phyloP scores from a whole-genome alignment of 2,329 filamentous ascomycete species.

The Beauveria pseudobassiana region DNA sequence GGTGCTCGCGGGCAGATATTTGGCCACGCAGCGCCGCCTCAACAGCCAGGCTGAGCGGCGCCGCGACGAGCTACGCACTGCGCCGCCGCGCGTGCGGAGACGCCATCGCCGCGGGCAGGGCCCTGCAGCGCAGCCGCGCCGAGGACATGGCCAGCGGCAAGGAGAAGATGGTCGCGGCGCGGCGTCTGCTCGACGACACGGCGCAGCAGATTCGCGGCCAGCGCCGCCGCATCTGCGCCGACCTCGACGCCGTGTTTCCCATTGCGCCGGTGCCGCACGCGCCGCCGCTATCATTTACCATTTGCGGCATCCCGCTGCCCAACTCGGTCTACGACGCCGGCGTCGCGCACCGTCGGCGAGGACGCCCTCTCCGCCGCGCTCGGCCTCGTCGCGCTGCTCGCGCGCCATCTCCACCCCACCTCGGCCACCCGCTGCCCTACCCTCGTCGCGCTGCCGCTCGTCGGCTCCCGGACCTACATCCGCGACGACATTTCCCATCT shows the following conservation, averaged over 20 bases:
- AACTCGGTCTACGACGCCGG: conserved; percentile 65
- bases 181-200: conserved; percentile 46
- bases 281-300: conserved; percentile 70
- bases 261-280: conserved; percentile 57
- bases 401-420: conserved; percentile 75
- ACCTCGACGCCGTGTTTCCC: conserved; percentile 70
- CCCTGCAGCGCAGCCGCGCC: conserved; percentile 49
- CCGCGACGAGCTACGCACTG: conserved; percentile 59
- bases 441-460: conserved; percentile 60
- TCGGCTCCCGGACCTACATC: conserved; percentile 68
- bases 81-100: conserved; percentile 58
- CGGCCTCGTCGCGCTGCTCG: conserved; percentile 69
- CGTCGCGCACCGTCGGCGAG: conserved; percentile 45
- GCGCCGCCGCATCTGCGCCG: conserved; percentile 78
- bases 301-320: conserved; percentile 69
- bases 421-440: conserved; percentile 73
- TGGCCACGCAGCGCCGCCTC: conserved; percentile 57
- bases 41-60: conserved; percentile 55
- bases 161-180: conserved; percentile 50
- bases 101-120: conserved; percentile 59
- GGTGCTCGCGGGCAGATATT: conserved; percentile 42
- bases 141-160: conserved; percentile 55
- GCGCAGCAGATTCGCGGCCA: conserved; percentile 72
- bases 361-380: conserved; percentile 74
- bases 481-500: conserved; percentile 64